Conservation (phyloP, 768 basidiomycete species). For the Tylopilus sp. region DNA sequence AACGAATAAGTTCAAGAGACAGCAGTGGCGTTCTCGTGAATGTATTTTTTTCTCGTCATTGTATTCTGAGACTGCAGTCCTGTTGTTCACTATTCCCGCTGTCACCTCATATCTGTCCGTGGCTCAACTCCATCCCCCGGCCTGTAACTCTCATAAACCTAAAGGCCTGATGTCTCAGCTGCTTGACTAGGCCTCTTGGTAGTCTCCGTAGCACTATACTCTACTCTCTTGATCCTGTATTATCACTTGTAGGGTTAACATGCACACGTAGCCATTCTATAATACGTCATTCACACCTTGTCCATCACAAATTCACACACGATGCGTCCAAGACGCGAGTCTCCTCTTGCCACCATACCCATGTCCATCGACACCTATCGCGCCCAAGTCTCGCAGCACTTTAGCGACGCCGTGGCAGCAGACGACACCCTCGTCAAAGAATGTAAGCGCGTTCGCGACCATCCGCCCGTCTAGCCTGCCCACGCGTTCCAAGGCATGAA, state of each 20-base stretch:
- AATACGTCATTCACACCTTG: constrained; percentile 14
- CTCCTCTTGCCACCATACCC: constrained; percentile 18
- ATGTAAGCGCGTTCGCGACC: constrained; percentile 38
- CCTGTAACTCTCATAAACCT: constrained; percentile 7
- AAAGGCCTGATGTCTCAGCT: constrained; percentile 17
- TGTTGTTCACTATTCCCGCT: constrained; percentile 20
- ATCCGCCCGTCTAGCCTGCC: not conserved
- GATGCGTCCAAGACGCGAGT: not conserved
- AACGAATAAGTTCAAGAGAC: constrained; percentile 12
- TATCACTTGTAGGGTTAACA: constrained; percentile 26
- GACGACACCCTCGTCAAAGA: constrained; percentile 49
- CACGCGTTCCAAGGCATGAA: constrained; percentile 46
- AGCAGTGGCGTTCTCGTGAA: constrained; percentile 10
- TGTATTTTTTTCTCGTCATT: not conserved
- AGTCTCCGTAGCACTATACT: constrained; percentile 20
- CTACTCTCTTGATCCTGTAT: constrained; percentile 27
- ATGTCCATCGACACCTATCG: constrained; percentile 24
- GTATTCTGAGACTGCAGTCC: constrained; percentile 5
- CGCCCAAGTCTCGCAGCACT: constrained; percentile 22
- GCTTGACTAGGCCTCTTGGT: constrained; percentile 8
- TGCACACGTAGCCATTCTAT: constrained; percentile 16
- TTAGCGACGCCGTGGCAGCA: constrained; percentile 26
- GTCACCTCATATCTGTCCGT: constrained; percentile 20
- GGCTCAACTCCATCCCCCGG: constrained; percentile 16
- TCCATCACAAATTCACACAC: not conserved